Evolutionary conservation across 192 early-diverging fungal species (phyloP), one percentile per base, ranked within the genome.

Genomic region (Umbelopsis sp.): DNA sequence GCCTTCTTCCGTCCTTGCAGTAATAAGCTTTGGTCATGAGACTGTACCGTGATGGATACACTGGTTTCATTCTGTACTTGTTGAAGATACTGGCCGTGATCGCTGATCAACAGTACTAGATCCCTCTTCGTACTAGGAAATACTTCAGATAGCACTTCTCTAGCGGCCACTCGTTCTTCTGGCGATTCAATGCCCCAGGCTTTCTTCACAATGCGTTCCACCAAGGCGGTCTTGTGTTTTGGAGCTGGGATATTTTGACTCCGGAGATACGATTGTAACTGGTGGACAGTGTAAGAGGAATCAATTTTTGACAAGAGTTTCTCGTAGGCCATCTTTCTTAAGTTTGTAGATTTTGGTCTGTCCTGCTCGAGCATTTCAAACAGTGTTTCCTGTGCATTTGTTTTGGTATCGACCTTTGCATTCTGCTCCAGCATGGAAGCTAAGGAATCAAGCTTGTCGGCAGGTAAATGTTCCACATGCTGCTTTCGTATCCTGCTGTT

Each of bases 111-210:
- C 11, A 62, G 29, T 14, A 62, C 56, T 2, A 62, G 31, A 7
- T 62, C 56, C 5, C 56, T 26, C 20, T 62, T 62, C 2, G 32
- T 62, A 32, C 56, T 62, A 4, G 31, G 56, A 11, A 62, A 8
- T 0, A 31, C 56, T 62, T 62, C 31, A 0, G 56, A 32, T 0
- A 62, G 9, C 12, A 62, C 31, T 31, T 62, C 34, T 22, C 14
- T 20, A 16, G 17, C 56, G 17, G 56, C 56, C 20, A 11, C 56
- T 17, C 56, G 31, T 26, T 62, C 29, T 34, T 62, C 29, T 34
- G 56, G 56, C 2, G 56, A 62, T 31, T 62, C 29, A n/a, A 62
- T 36, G 56, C 56, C 56, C 56, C 56, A 62, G 3, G 56, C 26
- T 26, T 7, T 26, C 29, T 34, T 29, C 4, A 62, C 31, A 17